A percentile compares a stretch with the other conserved stretches of the same genome.
These are phyloP conservation scores for Plasmodium inui DNA, from an alignment of 169 alveolate species.

Conservation along the genomic window DNA sequence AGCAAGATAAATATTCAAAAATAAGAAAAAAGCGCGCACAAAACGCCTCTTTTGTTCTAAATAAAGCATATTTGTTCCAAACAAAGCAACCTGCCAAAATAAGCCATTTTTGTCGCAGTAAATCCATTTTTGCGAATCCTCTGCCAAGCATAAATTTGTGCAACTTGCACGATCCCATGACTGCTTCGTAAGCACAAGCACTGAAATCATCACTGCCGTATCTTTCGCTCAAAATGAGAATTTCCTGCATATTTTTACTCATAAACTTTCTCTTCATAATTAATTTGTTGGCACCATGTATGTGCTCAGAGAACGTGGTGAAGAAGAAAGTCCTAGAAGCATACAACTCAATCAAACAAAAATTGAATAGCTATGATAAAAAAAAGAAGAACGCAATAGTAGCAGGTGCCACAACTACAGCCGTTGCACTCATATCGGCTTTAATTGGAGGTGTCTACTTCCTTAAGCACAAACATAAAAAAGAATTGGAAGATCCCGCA, in stretches of 20 bases:
- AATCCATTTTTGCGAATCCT: background rate
- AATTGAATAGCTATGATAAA: slow-evolving; percentile 10
- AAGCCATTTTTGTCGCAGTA: no score
- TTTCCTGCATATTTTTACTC: background rate
- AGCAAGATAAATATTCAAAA: background rate
- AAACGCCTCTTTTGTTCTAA: background rate
- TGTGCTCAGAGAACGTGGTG: background rate
- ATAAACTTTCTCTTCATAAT: background rate
- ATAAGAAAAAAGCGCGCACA: background rate
- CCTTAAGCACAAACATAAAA: background rate
- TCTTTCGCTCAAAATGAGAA: slow-evolving; percentile 23
- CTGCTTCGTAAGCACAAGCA: background rate
- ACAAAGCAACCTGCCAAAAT: background rate
- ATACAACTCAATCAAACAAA: background rate
- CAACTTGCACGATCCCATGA: background rate
- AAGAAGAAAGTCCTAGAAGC: slow-evolving; percentile 3
- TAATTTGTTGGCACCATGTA: slow-evolving; percentile 5
- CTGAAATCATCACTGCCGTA: background rate
- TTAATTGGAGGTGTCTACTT: slow-evolving; percentile 21
- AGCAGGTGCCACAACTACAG: slow-evolving; percentile 15
- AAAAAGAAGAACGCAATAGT: slow-evolving; percentile 7
- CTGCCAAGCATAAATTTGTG: background rate
- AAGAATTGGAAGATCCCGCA: background rate
- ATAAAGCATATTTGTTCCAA: background rate
- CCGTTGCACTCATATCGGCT: slow-evolving; percentile 4